Percentiles rank a stretch among this genome's conserved stretches.
These are phyloP conservation scores for Amaranthus tricolor DNA, from an alignment of 179 eudicot species.

Conservation along the genomic window DNA sequence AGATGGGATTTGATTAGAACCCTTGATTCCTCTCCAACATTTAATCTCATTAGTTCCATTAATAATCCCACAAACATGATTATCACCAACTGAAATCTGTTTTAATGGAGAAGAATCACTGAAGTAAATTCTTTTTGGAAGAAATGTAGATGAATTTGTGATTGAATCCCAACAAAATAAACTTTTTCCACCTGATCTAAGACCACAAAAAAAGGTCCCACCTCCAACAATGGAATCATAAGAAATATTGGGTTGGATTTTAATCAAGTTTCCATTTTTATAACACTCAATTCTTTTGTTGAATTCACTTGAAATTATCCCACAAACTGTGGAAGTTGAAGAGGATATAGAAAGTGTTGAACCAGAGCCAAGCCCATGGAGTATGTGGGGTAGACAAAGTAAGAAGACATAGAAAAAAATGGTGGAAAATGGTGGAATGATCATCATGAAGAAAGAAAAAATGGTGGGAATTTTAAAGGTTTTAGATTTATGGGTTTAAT, in stretches of 20 bases:
- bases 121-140: conserved; percentile 59
- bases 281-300: conserved; percentile 55
- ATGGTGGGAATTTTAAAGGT: conserved; percentile 2
- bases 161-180: conserved; percentile 64
- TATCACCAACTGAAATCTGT: conserved; percentile 53
- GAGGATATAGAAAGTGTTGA: conserved; percentile 47
- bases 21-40: conserved; percentile 67
- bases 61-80: conserved; percentile 62
- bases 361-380: conserved; percentile 38
- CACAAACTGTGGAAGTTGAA: conserved; percentile 57
- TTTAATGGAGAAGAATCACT: conserved; percentile 26
- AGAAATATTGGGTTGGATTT: conserved; percentile 42
- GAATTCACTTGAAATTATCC: conserved; percentile 43
- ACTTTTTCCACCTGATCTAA: conserved; percentile 58
- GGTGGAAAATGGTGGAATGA: conserved; percentile 19
- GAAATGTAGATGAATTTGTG: conserved; percentile 33
- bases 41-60: conserved; percentile 35
- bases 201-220: conserved; percentile 56
- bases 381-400: conserved; percentile 21
- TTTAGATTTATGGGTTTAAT: conserved; percentile 5
- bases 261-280: conserved; percentile 12
- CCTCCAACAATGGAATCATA: conserved; percentile 74
- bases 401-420: conserved; percentile 25
- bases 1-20: conserved; percentile 17
- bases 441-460: conserved; percentile 31